These are phyloP conservation scores for Albizia julibrissin DNA, from an alignment of 306 rosid genomes.

Conservation along the genomic window DNA sequence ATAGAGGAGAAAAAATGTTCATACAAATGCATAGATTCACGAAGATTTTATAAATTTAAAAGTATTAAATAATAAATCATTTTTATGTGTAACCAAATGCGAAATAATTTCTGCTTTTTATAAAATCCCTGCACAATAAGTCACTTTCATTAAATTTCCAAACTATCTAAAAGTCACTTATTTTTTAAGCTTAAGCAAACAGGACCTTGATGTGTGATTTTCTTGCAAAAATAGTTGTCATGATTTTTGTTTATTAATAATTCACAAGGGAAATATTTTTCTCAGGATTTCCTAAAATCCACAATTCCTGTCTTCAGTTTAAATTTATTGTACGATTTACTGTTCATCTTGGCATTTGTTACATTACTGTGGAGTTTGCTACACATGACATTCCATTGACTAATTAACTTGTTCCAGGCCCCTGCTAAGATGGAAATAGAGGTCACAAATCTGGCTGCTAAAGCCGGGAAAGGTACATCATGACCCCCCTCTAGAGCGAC, in stretches of 20 bases:
- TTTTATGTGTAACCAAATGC: not conserved
- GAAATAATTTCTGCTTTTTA: not conserved
- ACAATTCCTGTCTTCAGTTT: not conserved
- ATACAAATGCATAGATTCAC: not conserved
- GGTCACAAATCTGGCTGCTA: slow-evolving; percentile 93
- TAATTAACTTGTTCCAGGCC: slow-evolving; percentile 54
- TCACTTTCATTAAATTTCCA: not conserved
- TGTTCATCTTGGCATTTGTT: not conserved
- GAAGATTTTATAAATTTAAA: not conserved
- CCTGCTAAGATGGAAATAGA: slow-evolving; percentile 93
- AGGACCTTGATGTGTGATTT: not conserved
- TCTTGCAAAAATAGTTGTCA: not conserved
- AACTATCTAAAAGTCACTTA: not conserved
- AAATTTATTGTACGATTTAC: not conserved
- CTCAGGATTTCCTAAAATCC: not conserved
- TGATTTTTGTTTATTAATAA: not conserved
- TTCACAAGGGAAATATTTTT: not conserved
- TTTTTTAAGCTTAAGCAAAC: not conserved
- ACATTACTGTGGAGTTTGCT: not conserved
- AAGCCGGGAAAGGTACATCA: slow-evolving; percentile 90
- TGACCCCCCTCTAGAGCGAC: slow-evolving; percentile 19
- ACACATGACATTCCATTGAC: slow-evolving; percentile 21
- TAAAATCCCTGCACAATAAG: not conserved
- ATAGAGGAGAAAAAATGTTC: not conserved
- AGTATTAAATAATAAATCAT: not conserved